phyloP scores from a whole-genome alignment of 164 flowering plant genomes.

The grape (Vitis vinifera) region ASM3070453v1 NC_081805.1:2502501-2503000 shows the following conservation, averaged over 20 bases:
- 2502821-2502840: slow-evolving; percentile 92
- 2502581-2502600: slow-evolving; percentile 82
- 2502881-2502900: slow-evolving; percentile 9
- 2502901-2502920: slow-evolving; percentile 7
- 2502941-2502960: background rate
- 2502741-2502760: slow-evolving; percentile 47
- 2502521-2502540: slow-evolving; percentile 80
- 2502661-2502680: slow-evolving; percentile 57
- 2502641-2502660: slow-evolving; percentile 11
- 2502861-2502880: slow-evolving; percentile 56
- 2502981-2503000: slow-evolving; percentile 52
- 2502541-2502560: slow-evolving; percentile 78
- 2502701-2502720: slow-evolving; percentile 74
- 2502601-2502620: slow-evolving; percentile 37
- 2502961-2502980: background rate
- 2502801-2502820: slow-evolving; percentile 62
- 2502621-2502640: slow-evolving; percentile 9
- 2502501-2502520: slow-evolving; percentile 58
- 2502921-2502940: background rate
- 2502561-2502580: slow-evolving; percentile 80
- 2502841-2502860: slow-evolving; percentile 96
- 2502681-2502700: slow-evolving; percentile 70
- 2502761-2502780: slow-evolving; percentile 23
- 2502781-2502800: slow-evolving; percentile 43
- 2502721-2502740: slow-evolving; percentile 76